Percentiles rank a stretch among this genome's conserved stretches.
These are phyloP conservation scores for Suhomyces bribrorum DNA, from an alignment of 1,139 yeast species.

Conservation along the genomic window DNA sequence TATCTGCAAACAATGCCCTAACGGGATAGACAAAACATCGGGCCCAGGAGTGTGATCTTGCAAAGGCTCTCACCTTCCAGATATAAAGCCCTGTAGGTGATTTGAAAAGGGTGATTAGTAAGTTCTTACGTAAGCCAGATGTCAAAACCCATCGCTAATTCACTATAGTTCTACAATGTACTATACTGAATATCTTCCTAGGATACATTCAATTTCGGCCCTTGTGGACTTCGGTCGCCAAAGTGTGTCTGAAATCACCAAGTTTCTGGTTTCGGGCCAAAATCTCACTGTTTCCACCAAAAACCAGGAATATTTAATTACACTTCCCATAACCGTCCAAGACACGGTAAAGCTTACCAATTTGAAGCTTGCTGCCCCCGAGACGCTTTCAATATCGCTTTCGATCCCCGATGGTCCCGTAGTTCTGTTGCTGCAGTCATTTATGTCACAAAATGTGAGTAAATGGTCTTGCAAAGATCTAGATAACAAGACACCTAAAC, in stretches of 20 bases:
- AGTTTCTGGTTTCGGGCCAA: conserved; percentile 8
- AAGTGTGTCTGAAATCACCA: conserved; percentile 13
- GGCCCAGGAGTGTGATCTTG: too few relatives aligned
- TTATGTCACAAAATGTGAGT: conserved; percentile 10
- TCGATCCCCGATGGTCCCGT: conserved; percentile 6
- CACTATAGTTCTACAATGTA: conserved; percentile 26
- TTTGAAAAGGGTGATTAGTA: too few relatives aligned
- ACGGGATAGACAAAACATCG: too few relatives aligned
- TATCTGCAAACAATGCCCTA: too few relatives aligned
- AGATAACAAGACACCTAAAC: conserved; percentile 30
- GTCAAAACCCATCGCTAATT: conserved; percentile 1
- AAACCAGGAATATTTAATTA: conserved; percentile 1
- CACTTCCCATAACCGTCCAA: conserved; percentile 10
- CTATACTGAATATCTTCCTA: conserved; percentile 41
- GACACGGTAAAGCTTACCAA: conserved; percentile 12
- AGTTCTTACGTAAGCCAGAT: background rate
- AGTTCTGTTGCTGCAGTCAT: conserved; percentile 5
- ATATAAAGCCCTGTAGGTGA: too few relatives aligned
- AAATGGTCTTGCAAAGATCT: conserved; percentile 47
- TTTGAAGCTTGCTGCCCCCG: conserved; percentile 8
- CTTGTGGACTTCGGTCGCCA: conserved; percentile 24
- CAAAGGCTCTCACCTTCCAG: too few relatives aligned
- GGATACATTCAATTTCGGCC: conserved; percentile 35
- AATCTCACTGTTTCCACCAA: conserved; percentile 4
- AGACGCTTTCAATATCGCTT: conserved; percentile 8